Conservation (phyloP, 495 filamentous ascomycete genomes). For the Aspergillus diversus region DNA sequence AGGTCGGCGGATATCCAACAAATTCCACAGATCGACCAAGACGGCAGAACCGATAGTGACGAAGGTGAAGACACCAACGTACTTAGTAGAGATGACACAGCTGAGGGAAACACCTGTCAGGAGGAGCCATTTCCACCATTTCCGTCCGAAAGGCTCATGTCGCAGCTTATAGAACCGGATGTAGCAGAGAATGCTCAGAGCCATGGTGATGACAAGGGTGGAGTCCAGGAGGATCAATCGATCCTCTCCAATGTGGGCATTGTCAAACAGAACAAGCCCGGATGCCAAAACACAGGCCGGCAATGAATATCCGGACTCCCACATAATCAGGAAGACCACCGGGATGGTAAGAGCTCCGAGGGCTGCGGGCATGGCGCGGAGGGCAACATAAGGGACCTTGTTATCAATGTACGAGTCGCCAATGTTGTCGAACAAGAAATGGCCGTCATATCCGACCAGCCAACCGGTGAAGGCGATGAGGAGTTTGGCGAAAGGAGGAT, state of each 20-base stretch:
- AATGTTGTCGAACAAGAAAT: constrained; percentile 99
- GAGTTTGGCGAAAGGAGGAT: constrained; percentile 86
- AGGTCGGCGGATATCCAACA: constrained; percentile 83
- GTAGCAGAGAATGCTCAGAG: constrained; percentile 88
- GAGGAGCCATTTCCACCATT: constrained; percentile 99
- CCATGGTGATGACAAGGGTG: constrained; percentile 93
- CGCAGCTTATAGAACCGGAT: constrained; percentile 97
- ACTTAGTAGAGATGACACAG: constrained; percentile 98
- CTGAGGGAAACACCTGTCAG: constrained; percentile 91
- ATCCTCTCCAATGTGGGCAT: constrained; percentile 97
- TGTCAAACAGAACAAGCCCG: constrained; percentile 90
- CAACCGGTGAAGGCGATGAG: constrained; percentile 87
- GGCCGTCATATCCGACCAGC: constrained; percentile 92
- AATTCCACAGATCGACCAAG: constrained; percentile 90
- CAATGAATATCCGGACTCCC: constrained; percentile 97
- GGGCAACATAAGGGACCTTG: constrained; percentile 95
- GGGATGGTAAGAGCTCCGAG: constrained; percentile 91
- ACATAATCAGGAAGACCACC: constrained; percentile 97
- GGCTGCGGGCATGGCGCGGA: constrained; percentile 89
- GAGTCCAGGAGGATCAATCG: constrained; percentile 94
- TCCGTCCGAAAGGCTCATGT: constrained; percentile 84
- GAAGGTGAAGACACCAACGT: constrained; percentile 96
- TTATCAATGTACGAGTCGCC: constrained; percentile 97
- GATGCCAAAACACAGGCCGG: constrained; percentile 89
- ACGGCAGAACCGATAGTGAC: constrained; percentile 95